Evolutionary conservation across 2,329 filamentous ascomycete genomes (phyloP).

Genomic region (Aulographum hederae): DNA sequence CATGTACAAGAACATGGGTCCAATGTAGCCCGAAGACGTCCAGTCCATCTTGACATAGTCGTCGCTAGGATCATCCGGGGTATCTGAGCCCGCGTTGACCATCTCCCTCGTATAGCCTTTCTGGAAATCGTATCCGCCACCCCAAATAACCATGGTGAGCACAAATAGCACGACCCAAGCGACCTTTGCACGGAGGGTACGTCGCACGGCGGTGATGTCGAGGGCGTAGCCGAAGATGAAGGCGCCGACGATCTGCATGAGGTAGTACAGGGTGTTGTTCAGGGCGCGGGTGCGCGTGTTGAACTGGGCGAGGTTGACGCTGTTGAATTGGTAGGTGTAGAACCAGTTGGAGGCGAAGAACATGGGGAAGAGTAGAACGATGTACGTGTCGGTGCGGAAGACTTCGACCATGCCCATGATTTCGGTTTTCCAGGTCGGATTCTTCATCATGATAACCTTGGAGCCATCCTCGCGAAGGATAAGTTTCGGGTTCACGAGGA

Average conservation of each 20-base stretch:
- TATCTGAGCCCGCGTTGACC: conserved; percentile 9
- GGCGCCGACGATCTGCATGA: conserved; percentile 61
- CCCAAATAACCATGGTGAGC: conserved; percentile 65
- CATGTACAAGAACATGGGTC: conserved; percentile 76
- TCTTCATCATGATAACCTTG: conserved; percentile 72
- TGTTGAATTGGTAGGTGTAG: conserved; percentile 64
- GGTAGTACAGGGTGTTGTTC: conserved; percentile 65
- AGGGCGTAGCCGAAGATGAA: conserved; percentile 53
- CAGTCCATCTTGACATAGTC: conserved; percentile 38
- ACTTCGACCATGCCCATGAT: conserved; percentile 59
- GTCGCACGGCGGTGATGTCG: conserved; percentile 38
- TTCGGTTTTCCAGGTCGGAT: conserved; percentile 72
- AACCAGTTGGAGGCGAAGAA: conserved; percentile 69
- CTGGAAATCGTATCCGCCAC: conserved; percentile 66
- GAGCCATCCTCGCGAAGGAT: conserved; percentile 63
- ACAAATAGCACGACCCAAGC: conserved; percentile 43
- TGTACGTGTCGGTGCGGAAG: conserved; percentile 50
- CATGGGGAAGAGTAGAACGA: conserved; percentile 63
- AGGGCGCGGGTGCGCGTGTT: conserved; percentile 57
- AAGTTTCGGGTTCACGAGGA: conserved; percentile 51
- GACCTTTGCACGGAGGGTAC: conserved; percentile 48
- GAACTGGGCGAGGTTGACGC: conserved; percentile 52
- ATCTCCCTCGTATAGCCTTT: conserved; percentile 32
- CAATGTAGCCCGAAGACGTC: conserved; percentile 47
- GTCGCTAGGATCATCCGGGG: conserved; percentile 6